Conservation (phyloP, 2,329 filamentous ascomycete genomes). For the Colletotrichum sp. region DNA sequence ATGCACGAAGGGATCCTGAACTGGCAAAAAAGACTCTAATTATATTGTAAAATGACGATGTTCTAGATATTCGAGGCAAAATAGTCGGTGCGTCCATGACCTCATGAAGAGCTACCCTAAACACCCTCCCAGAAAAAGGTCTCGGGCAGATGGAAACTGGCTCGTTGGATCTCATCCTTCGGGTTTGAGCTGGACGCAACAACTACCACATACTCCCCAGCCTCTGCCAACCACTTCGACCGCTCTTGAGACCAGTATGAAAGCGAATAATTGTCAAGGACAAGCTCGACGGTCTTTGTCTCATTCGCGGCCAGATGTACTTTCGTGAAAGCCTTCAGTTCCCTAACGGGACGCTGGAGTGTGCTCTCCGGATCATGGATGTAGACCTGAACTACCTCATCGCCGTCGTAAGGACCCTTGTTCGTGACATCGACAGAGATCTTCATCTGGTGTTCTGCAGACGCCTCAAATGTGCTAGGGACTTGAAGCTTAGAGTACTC, state of each 20-base stretch:
- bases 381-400: constrained; percentile 59
- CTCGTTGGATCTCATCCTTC: neutral
- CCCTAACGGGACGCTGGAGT: constrained; percentile 62
- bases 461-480: constrained; percentile 29
- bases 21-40: neutral
- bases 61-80: neutral
- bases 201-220: constrained; percentile 66
- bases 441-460: constrained; percentile 46
- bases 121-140: constrained; percentile 19
- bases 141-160: neutral
- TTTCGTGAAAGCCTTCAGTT: constrained; percentile 71
- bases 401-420: constrained; percentile 2
- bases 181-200: constrained; percentile 36
- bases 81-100: too few relatives aligned
- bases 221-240: constrained; percentile 68
- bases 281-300: constrained; percentile 57
- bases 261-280: constrained; percentile 27
- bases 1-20: neutral
- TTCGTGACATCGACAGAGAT: constrained; percentile 16
- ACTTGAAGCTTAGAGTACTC: constrained; percentile 54
- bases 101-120: neutral
- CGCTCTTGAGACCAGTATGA: constrained; percentile 74
- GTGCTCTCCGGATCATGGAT: constrained; percentile 42
- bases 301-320: constrained; percentile 64
- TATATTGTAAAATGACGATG: neutral